These are phyloP conservation scores for Lasiosphaeria miniovina DNA, from an alignment of 495 filamentous ascomycete species.

Conservation along the genomic window DNA sequence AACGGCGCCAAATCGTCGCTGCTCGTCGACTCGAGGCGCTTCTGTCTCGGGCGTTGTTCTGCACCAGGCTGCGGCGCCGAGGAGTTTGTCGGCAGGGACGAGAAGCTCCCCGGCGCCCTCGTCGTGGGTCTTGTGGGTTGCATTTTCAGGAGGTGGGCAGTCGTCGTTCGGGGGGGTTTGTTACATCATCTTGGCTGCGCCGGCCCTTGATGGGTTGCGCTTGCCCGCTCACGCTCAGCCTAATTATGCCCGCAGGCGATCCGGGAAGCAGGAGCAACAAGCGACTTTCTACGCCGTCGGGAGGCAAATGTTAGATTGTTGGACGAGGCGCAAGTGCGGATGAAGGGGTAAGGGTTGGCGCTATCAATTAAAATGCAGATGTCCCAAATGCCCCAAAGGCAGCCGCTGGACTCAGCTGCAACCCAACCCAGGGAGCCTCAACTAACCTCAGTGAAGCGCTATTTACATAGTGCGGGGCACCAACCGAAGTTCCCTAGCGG, in stretches of 20 bases:
- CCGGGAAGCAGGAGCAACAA: too few species aligned
- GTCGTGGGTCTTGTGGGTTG: conserved; percentile 47
- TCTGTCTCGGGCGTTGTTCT: conserved; percentile 35
- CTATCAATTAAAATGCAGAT: too few species aligned
- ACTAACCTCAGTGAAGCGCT: too few species aligned
- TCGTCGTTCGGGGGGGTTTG: conserved; percentile 13
- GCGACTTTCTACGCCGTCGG: background rate
- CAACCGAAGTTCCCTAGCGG: too few species aligned
- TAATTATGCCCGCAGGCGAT: background rate
- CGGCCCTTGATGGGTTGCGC: background rate
- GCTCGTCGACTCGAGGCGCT: conserved; percentile 43
- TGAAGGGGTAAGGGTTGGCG: too few species aligned
- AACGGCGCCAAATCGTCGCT: conserved; percentile 41
- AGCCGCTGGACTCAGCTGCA: too few species aligned
- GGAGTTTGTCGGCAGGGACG: conserved; percentile 40
- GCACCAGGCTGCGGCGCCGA: conserved; percentile 24
- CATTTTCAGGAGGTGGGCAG: conserved; percentile 32
- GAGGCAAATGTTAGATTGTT: too few species aligned
- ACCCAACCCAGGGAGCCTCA: too few species aligned
- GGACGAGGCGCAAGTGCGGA: too few species aligned
- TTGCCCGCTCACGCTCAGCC: background rate
- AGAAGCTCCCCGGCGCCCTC: conserved; percentile 55
- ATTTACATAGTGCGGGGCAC: too few species aligned
- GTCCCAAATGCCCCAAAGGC: too few species aligned
- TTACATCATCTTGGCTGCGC: conserved; percentile 40